Base-by-base conservation (phyloP, 345 rosid genomes). In the Eucalyptus shirleyi region DNA sequence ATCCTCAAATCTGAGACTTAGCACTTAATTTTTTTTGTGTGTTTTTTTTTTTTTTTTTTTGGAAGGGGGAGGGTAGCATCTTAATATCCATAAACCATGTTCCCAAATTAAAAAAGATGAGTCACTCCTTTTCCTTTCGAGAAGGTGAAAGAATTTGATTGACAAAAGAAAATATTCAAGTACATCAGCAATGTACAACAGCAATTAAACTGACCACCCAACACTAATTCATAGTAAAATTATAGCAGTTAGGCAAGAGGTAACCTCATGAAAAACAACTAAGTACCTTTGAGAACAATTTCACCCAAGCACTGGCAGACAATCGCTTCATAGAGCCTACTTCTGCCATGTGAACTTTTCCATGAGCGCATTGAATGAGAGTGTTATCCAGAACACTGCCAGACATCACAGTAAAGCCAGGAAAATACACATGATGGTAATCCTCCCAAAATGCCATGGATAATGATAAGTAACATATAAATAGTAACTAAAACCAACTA, bases 301-400 rank as follows among this genome's bases (percentile, higher is more conserved):
- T 94, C 90, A 89, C 50, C 99, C 99, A 98, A 87, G 98, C 97
- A 91, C 91, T 93, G 89, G 94, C 88, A 77, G 97, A 95, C 90
- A 98, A 85, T 56, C 99, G 95, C 95, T 98, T 98, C 95, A 96
- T 93, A 89, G 93, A 95, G 88, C 94, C 93, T 86, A 95, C 94
- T 89, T 95, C 96, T 67, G 98, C 95, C 55, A 93, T 91, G 26
- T 96, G 96, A 86, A 98, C 94, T 93, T 96, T 97, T 93, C 96
- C 96, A 93, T 98, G 99, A 24, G 88, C 91, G 91, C 99, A 98
- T 82, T 95, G 97, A 88, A 98, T 93, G 90, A 94, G 91, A 30
- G 94, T 92, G 91, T 98, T 98, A 94, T 97, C 96, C 90, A 98
- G 89, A 90, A 89, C 91, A 81, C 98, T 94, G 92, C 94, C 56